Evolutionary conservation across 495 filamentous ascomycete genomes (phyloP).

Genomic region (Lepraria neglecta): DNA sequence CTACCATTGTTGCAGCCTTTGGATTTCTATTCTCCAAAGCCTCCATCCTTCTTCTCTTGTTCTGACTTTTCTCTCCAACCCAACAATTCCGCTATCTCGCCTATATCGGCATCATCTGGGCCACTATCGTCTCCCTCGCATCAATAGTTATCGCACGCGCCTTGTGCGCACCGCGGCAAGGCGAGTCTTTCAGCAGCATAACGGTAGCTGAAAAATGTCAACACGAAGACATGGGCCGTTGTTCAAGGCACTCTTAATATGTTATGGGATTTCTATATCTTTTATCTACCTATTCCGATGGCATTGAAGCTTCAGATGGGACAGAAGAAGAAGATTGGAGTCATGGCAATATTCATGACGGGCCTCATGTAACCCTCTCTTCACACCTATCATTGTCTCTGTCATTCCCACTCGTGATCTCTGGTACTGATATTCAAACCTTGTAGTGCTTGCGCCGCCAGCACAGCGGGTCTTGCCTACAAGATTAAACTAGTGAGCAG

Average conservation of each 20-base stretch:
- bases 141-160: not conserved
- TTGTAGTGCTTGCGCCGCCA: slow-evolving; percentile 14
- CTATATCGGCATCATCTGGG: slow-evolving; percentile 9
- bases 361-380: slow-evolving; percentile 15
- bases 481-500: not conserved
- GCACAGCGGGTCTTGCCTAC: not conserved
- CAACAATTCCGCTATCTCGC: slow-evolving; percentile 4
- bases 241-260: slow-evolving; percentile 48
- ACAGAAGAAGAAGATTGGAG: slow-evolving; percentile 45
- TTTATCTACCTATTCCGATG: slow-evolving; percentile 54
- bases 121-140: not conserved
- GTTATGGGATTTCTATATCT: slow-evolving; percentile 51
- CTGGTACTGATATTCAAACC: not conserved
- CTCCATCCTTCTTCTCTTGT: slow-evolving; percentile 14
- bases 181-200: not conserved
- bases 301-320: slow-evolving; percentile 52
- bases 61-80: slow-evolving; percentile 15
- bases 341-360: slow-evolving; percentile 50
- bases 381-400: not conserved
- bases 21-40: slow-evolving; percentile 3
- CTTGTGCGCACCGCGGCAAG: slow-evolving; percentile 10
- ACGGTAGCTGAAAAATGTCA: slow-evolving; percentile 1
- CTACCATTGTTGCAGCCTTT: not conserved
- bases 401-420: not conserved
- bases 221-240: slow-evolving; percentile 1